Evolutionary conservation across 1,284 basidiomycete genomes (phyloP).

Genomic region (Cutaneotrichosporon mucoides): DNA sequence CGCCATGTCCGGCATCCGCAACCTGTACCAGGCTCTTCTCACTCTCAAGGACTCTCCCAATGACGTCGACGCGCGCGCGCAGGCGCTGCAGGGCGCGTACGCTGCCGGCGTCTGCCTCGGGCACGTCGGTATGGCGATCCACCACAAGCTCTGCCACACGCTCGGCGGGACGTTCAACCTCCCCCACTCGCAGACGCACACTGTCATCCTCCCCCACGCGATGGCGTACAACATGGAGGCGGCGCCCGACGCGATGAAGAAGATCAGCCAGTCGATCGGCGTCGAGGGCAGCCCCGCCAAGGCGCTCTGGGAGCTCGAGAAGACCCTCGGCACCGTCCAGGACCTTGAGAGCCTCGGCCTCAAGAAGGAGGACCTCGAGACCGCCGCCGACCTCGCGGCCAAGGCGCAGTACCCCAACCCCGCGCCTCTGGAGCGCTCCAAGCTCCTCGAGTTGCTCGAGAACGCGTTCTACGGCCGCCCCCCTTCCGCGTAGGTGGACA

Average conservation of each 20-base stretch:
- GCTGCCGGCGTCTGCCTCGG: slow-evolving; percentile 51
- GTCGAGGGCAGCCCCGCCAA: slow-evolving; percentile 43
- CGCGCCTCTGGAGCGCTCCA: slow-evolving; percentile 49
- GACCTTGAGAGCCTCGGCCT: slow-evolving; percentile 51
- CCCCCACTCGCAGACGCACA: slow-evolving; percentile 54
- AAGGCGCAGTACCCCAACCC: slow-evolving; percentile 53
- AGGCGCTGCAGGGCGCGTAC: slow-evolving; percentile 53
- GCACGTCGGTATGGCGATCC: slow-evolving; percentile 51
- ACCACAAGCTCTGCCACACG: slow-evolving; percentile 55
- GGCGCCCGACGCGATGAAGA: slow-evolving; percentile 46
- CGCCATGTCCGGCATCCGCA: slow-evolving; percentile 50
- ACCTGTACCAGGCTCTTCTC: slow-evolving; percentile 47
- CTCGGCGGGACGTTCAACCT: slow-evolving; percentile 52
- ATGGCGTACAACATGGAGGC: slow-evolving; percentile 52
- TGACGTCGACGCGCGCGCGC: slow-evolving; percentile 48
- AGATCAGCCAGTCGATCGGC: slow-evolving; percentile 46
- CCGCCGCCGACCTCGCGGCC: slow-evolving; percentile 51
- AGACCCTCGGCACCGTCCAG: slow-evolving; percentile 49
- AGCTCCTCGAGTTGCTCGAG: slow-evolving; percentile 35
- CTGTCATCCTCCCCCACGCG: slow-evolving; percentile 53
- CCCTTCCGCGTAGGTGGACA: slow-evolving; percentile 4
- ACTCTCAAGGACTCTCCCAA: slow-evolving; percentile 40
- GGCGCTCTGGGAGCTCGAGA: slow-evolving; percentile 51
- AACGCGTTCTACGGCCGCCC: slow-evolving; percentile 27
- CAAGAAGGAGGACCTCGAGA: slow-evolving; percentile 52